Evolutionary conservation across 1,284 basidiomycete species (phyloP), one percentile per base, ranked within the genome.

Genomic region (Trichosporon sp.): DNA sequence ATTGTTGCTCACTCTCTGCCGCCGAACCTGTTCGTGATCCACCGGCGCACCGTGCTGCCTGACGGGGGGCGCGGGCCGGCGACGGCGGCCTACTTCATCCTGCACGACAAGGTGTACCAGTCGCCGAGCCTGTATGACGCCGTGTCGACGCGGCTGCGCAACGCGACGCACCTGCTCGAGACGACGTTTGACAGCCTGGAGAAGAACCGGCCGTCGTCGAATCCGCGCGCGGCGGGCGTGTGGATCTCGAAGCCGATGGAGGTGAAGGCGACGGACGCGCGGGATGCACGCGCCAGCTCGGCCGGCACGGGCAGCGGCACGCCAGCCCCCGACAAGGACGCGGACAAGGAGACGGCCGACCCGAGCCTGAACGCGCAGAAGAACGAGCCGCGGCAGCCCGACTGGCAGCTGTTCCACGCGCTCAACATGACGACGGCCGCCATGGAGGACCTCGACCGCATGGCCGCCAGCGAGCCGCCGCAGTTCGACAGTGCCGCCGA

Each of bases 81-180:
- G 3, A 74, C 73, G 1, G 78, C 74, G 25, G 72, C 75, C 2
- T 82, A 77, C 72, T 80, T 80, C 64, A 77, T 82, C 56, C 65
- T 82, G 25, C 72, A 79, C 8, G 78, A 77, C 13, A 78, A 74
- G 73, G 70, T 82, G 29, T 82, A 82, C 73, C 76, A 77, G 60
- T 73, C 76, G 35, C 81, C 81, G 1, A 75, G 74, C 8, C 63
- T 82, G 34, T 78, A 76, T 65, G 76, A 78, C 35, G 73, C 78
- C 1, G 73, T 78, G 27, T 64, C 75, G 13, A 75, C 72, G 34
- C 70, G 78, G 21, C 70, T 82, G 68, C 76, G 31, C 35, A 74
- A 74, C 63, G 73, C 69, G n/a, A 66, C 67, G 21, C n/a, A 72
- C 34, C 75, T 82, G 3, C 71, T 82, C n/a, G 74, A 75, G 4